Evolutionary conservation across 2,329 filamentous ascomycete genomes (phyloP), one percentile per base, ranked within the genome.

Genomic region (Claviceps sp.): DNA sequence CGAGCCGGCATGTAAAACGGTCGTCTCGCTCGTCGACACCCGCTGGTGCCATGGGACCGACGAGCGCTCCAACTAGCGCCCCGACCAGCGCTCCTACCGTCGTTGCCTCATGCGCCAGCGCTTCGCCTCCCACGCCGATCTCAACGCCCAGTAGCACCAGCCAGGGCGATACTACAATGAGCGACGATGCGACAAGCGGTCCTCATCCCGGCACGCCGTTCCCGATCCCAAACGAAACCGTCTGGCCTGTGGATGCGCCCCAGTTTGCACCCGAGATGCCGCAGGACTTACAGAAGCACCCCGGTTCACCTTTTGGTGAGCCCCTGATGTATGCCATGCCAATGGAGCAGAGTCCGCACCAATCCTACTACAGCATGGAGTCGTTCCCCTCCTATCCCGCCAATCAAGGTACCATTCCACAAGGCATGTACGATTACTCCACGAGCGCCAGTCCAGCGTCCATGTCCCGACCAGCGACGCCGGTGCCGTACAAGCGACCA

Each of bases 151-250:
- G 37, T 20, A 41, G 45, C 20, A 48, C 20, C 34, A 41, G 48
- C n/a, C 49, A 38, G 38, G 60, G 59, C 5, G 60, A 61, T 46
- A 61, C 63, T 0, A 59, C 66, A 55, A 68, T 70, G 59, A 59
- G 56, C 16, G 66, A 69, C 47, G 66, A 69, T 47, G 52, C 58
- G 40, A 59, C 61, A 30, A 55, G 58, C 48, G 68, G 67, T 2
- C 69, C 65, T 54, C 69, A 71, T 54, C 69, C 69, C 1, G 69
- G 68, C 48, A 71, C 69, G 11, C 68, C 68, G 4, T 68, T 68
- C 56, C 63, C 63, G 3, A 70, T 71, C 45, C 69, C 69, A 16
- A 66, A 65, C 50, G 67, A 69, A 53, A 59, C 58, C 9, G 60
- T 62, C 24, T 68, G 68, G 64, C 63, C 67, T 3, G 58, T 64